Conservation (phyloP, 768 basidiomycete genomes). For the Mycena indigotica region DNA sequence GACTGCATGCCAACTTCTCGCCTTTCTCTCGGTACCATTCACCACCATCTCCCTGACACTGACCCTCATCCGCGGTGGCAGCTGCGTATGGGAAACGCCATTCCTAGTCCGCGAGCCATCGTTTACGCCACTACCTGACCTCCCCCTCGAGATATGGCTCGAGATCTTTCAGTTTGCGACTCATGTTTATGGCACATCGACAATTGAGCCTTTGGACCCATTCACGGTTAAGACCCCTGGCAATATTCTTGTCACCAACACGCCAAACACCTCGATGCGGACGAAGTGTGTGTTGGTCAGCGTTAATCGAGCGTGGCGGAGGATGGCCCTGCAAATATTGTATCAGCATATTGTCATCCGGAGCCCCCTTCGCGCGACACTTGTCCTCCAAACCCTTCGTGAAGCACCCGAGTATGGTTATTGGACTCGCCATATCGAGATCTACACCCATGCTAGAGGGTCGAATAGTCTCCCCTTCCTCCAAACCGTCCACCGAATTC, state of each 20-base stretch:
- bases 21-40: background rate
- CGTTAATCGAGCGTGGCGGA: constrained; percentile 51
- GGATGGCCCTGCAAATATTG: constrained; percentile 43
- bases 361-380: constrained; percentile 44
- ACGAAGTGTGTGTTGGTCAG: constrained; percentile 54
- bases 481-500: constrained; percentile 44
- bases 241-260: constrained; percentile 50
- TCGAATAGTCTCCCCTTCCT: constrained; percentile 40
- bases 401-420: constrained; percentile 37
- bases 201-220: constrained; percentile 49
- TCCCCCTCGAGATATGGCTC: constrained; percentile 56
- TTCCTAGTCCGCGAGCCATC: constrained; percentile 8
- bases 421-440: constrained; percentile 52
- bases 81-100: background rate
- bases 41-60: background rate
- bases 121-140: constrained; percentile 31
- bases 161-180: constrained; percentile 62
- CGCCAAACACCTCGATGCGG: constrained; percentile 45
- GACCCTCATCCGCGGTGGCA: background rate
- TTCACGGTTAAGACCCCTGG: constrained; percentile 43
- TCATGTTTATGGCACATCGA: constrained; percentile 45
- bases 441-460: constrained; percentile 49
- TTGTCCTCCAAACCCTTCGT: constrained; percentile 39
- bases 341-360: constrained; percentile 50
- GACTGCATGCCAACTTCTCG: background rate